Evolutionary conservation across 2,329 filamentous ascomycete species (phyloP).

Genomic region (Arthrinium phaeospermum): DNA sequence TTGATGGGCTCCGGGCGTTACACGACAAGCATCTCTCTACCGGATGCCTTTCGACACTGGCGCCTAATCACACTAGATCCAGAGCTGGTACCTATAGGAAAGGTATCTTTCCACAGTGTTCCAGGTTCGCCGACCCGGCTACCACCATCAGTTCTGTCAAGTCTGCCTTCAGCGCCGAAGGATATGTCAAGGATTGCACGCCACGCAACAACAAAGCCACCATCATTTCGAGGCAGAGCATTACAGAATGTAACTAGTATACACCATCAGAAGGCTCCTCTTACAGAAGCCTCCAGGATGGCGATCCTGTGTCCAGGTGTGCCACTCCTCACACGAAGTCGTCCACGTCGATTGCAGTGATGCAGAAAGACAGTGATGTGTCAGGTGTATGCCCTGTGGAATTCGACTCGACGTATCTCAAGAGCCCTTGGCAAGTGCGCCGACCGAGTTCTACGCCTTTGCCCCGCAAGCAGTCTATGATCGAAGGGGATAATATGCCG

Average conservation of each 20-base stretch:
- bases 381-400: neutral
- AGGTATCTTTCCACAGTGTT: conserved; percentile 31
- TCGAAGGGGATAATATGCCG: neutral
- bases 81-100: conserved; percentile 29
- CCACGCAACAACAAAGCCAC: conserved; percentile 29
- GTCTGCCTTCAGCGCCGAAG: conserved; percentile 31
- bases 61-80: conserved; percentile 26
- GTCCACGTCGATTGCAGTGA: neutral
- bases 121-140: conserved; percentile 35
- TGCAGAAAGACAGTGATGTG: neutral
- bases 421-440: neutral
- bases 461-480: neutral
- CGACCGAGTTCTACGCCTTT: conserved; percentile 16
- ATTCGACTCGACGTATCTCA: neutral
- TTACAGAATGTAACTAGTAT: conserved; percentile 40
- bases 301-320: conserved; percentile 13
- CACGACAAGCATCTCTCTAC: conserved; percentile 25
- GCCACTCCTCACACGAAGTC: conserved; percentile 1
- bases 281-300: neutral
- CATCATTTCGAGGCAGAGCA: conserved; percentile 39
- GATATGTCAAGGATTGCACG: neutral
- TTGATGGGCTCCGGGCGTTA: conserved; percentile 31
- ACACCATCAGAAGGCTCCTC: conserved; percentile 24
- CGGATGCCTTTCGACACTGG: conserved; percentile 31
- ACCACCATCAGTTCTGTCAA: conserved; percentile 37